Percentiles rank a stretch among this genome's conserved stretches.
Conservation (phyloP, 164 flowering plant species). For the Hamamelis virginiana region DNA sequence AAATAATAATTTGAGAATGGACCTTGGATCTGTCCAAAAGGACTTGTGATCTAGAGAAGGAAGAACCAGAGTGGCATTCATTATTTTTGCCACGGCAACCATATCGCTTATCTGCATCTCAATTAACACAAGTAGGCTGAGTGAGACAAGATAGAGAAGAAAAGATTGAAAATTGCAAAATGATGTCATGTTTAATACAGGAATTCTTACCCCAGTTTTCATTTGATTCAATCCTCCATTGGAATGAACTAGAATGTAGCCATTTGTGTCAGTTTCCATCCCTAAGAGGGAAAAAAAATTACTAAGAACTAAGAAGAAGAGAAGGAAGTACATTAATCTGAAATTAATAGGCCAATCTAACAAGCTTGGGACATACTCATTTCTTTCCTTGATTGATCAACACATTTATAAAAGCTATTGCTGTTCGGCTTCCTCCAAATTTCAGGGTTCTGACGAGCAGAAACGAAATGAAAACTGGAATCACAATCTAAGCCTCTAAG, state of each 20-base stretch:
- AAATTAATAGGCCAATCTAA: no score
- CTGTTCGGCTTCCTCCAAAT: conserved; percentile 38
- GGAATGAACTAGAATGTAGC: conserved; percentile 38
- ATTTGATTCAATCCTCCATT: conserved; percentile 66
- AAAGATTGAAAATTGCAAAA: no score
- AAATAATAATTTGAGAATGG: neutral
- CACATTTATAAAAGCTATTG: conserved; percentile 25
- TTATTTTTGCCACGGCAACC: conserved; percentile 49
- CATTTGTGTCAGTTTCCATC: conserved; percentile 25
- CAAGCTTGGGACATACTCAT: conserved; percentile 16
- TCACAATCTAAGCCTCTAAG: neutral
- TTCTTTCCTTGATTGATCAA: conserved; percentile 17
- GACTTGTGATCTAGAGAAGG: conserved; percentile 49
- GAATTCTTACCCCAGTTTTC: conserved; percentile 43
- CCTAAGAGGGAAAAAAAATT: conserved; percentile 10
- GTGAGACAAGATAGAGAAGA: neutral
- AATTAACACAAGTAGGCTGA: neutral
- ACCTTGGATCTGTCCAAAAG: conserved; percentile 67
- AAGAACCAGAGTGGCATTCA: conserved; percentile 52
- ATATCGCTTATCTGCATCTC: conserved; percentile 56
- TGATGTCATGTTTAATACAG: neutral
- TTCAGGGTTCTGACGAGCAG: conserved; percentile 18
- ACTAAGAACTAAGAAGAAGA: neutral
- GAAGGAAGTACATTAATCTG: neutral
- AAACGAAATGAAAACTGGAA: conserved; percentile 1